phyloP scores from a whole-genome alignment of 805 yeast genomes.

The Hemisphaericaspora nanyangensis region DNA sequence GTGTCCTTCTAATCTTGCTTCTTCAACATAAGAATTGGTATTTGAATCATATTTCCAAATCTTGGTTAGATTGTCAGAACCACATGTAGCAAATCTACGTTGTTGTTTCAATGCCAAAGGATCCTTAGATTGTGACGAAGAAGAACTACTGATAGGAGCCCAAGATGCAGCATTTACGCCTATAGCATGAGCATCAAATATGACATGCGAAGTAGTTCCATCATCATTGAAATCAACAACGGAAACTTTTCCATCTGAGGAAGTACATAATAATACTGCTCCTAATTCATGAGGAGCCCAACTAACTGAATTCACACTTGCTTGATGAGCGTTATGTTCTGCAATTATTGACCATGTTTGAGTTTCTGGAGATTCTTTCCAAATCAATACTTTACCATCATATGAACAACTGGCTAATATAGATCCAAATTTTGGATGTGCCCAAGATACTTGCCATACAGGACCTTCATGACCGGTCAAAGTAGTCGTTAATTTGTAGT shows the following conservation, averaged over 20 bases:
- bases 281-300: constrained; percentile 99
- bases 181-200: constrained; percentile 80
- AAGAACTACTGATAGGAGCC: constrained; percentile 61
- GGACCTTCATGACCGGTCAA: constrained; percentile 95
- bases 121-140: constrained; percentile 18
- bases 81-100: constrained; percentile 87
- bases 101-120: constrained; percentile 33
- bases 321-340: constrained; percentile 84
- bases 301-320: constrained; percentile 87
- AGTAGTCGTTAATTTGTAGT: constrained; percentile 78
- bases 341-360: constrained; percentile 86
- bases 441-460: constrained; percentile 99
- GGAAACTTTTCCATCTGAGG: constrained; percentile 90
- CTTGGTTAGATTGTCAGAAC: constrained; percentile 90
- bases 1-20: constrained; percentile 82
- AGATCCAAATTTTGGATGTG: constrained; percentile 96
- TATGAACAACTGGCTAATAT: constrained; percentile 92
- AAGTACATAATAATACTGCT: constrained; percentile 82
- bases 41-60: constrained; percentile 75
- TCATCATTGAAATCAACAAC: constrained; percentile 89
- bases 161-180: constrained; percentile 95
- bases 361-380: constrained; percentile 82
- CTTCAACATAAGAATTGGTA: constrained; percentile 58
- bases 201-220: constrained; percentile 65
- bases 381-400: constrained; percentile 89